phyloP scores from a whole-genome alignment of 345 rosid species.

The Heritiera littoralis region DNA sequence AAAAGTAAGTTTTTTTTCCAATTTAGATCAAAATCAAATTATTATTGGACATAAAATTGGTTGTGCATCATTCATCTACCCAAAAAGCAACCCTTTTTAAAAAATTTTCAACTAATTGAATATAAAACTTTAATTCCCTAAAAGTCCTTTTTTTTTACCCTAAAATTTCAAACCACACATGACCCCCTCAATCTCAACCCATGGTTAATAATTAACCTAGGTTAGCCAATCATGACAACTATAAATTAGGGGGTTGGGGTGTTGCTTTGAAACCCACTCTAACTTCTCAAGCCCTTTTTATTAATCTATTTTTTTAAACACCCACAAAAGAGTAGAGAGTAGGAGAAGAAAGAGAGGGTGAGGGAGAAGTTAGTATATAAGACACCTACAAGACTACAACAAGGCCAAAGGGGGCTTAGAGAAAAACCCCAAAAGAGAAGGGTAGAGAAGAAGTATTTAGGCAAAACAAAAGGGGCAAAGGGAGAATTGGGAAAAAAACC shows the following conservation, averaged over 20 bases:
- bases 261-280: not conserved
- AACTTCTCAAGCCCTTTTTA: not conserved
- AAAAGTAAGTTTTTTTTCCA: too few species aligned
- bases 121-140: not conserved
- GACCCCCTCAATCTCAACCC: constrained; percentile 20
- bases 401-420: not conserved
- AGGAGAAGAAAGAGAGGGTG: too few species aligned
- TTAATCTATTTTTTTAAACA: not conserved
- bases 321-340: too few species aligned
- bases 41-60: not conserved
- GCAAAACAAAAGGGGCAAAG: constrained; percentile 17
- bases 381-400: not conserved
- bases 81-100: not conserved
- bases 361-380: not conserved
- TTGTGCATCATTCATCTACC: not conserved
- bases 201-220: constrained; percentile 29
- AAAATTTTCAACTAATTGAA: not conserved
- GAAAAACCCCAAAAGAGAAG: not conserved
- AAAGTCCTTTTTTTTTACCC: not conserved
- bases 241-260: constrained; percentile 24
- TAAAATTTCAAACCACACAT: not conserved
- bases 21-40: not conserved
- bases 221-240: constrained; percentile 24
- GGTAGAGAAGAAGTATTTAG: not conserved
- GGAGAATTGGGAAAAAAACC: not conserved